phyloP scores from a whole-genome alignment of 257 asterid genomes.

The Solanum arcanum region DNA sequence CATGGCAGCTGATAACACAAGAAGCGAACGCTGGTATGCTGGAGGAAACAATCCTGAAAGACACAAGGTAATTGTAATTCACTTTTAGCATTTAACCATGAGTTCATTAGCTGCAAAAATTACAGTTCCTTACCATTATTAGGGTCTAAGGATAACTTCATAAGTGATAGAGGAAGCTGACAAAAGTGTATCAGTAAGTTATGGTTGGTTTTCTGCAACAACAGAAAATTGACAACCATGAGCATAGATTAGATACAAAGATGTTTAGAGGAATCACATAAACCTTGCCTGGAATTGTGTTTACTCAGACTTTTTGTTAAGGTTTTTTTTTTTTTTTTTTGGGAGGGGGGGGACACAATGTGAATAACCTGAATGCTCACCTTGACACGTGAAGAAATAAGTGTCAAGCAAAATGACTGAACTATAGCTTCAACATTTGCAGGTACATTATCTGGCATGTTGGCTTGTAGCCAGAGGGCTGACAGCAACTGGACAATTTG shows the following conservation, averaged over 20 bases:
- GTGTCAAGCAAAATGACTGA: slow-evolving; percentile 81
- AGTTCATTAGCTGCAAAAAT: neutral
- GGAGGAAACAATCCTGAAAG: slow-evolving; percentile 58
- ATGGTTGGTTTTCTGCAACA: slow-evolving; percentile 50
- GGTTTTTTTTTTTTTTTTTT: neutral
- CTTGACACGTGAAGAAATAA: slow-evolving; percentile 54
- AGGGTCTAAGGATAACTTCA: slow-evolving; percentile 62
- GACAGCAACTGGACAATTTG: slow-evolving; percentile 76
- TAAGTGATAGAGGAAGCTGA: slow-evolving; percentile 70
- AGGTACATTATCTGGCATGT: slow-evolving; percentile 69
- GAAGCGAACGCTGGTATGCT: slow-evolving; percentile 58
- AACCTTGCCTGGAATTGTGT: neutral
- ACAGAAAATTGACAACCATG: neutral
- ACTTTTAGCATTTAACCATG: neutral
- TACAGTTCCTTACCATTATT: slow-evolving; percentile 30
- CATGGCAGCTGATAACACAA: slow-evolving; percentile 71
- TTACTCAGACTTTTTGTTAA: neutral
- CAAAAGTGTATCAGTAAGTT: slow-evolving; percentile 52
- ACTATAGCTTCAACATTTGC: slow-evolving; percentile 86
- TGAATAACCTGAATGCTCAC: slow-evolving; percentile 20
- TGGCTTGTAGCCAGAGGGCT: slow-evolving; percentile 79
- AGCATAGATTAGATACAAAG: neutral
- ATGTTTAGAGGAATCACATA: neutral
- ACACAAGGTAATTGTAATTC: neutral
- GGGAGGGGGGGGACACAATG: neutral